Evolutionary conservation across 1,284 basidiomycete genomes (phyloP), one percentile per base, ranked within the genome.

Genomic region (Tausonia pullulans): DNA sequence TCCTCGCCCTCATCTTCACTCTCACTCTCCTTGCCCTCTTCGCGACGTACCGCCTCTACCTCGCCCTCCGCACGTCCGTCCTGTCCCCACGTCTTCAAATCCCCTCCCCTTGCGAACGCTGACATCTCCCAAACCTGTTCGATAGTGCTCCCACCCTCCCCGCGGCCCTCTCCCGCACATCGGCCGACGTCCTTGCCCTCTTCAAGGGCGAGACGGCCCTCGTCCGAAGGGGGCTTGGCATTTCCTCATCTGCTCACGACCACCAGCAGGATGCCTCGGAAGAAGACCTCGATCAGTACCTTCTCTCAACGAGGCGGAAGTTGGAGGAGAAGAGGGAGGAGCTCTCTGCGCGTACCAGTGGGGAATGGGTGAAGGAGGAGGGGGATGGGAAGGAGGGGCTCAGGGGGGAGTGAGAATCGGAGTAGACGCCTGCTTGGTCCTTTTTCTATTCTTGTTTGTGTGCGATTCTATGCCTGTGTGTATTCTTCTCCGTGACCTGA

Each of bases 21-120:
- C 59, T 60, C 10, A 48, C 51, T 14, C 50, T 60, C 45, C 48
- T 60, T 9, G 40, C 49, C 39, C 59, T 50, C 13, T 60, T 60
- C 59, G 27, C 59, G 50, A 51, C 59, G 14, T 60, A 60, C 41
- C 59, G 27, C 27, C 27, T 27, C 27, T 27, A 27, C 27, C 27
- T 27, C 27, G 27, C 27, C 27, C 27, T 27, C 27, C 27, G 27
- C 27, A 27, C 27, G 27, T 27, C 27, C 27, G 27, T 27, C 27
- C 27, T 27, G 27, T 27, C 27, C 27, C 27, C 27, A 27, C 27
- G 1, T 27, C 27, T 27, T 27, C 27, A 27, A 27, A 27, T 27
- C 27, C 27, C 27, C 27, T 27, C 27, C 27, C 27, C 27, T 27
- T 27, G 27, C 27, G 27, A 27, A 27, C 27, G 27, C 27, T 27